Percentiles rank a stretch among this genome's conserved stretches.
Evolutionary conservation across 2,329 filamentous ascomycete species (phyloP).

Genomic region (Cercospora canescens): DNA sequence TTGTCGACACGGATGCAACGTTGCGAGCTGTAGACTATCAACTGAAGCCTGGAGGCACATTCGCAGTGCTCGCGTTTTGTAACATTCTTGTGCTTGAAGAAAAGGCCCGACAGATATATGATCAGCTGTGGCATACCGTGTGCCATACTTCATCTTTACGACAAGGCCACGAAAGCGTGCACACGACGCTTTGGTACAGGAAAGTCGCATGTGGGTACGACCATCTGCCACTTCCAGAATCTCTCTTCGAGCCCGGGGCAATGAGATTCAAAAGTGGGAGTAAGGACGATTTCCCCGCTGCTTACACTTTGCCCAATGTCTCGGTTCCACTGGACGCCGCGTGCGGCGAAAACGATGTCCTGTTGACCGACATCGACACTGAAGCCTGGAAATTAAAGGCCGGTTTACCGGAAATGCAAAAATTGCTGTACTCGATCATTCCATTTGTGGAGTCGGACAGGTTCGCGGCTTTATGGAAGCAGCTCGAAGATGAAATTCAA

Average conservation of each 20-base stretch:
- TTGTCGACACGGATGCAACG: neutral
- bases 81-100: neutral
- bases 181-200: neutral
- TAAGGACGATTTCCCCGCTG: neutral
- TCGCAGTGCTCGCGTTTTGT: neutral
- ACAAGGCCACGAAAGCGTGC: neutral
- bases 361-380: neutral
- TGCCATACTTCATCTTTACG: neutral
- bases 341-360: neutral
- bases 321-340: neutral
- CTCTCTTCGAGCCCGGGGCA: neutral
- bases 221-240: neutral
- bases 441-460: neutral
- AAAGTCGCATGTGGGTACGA: neutral
- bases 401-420: neutral
- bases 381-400: neutral
- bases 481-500: neutral
- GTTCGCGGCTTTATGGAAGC: neutral
- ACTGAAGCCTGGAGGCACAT: conserved; percentile 9
- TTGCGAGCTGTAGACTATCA: neutral
- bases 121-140: neutral
- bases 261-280: neutral
- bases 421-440: neutral
- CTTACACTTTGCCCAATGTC: neutral
- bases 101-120: neutral